Evolutionary conservation across 257 asterid species (phyloP).

Genomic region (Osmanthus fragrans): DNA sequence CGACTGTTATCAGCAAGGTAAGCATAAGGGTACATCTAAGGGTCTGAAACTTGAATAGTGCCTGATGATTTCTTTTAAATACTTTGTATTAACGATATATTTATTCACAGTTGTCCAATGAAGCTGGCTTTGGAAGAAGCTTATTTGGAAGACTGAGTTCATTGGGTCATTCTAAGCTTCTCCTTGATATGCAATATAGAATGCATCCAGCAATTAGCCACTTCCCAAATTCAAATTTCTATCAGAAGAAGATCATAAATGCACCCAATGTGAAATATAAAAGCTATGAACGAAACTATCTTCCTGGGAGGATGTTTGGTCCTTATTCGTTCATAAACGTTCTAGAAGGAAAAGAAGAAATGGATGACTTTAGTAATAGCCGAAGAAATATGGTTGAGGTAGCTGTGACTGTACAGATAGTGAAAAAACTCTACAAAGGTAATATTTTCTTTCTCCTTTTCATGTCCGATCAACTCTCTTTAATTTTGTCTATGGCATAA

Average conservation of each 20-base stretch:
- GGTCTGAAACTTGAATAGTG: not conserved
- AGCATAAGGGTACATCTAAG: not conserved
- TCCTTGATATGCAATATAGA: slow-evolving; percentile 54
- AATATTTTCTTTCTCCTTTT: not conserved
- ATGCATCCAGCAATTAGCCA: slow-evolving; percentile 62
- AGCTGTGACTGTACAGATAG: slow-evolving; percentile 47
- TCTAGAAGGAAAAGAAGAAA: slow-evolving; percentile 48
- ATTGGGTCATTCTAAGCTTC: slow-evolving; percentile 49
- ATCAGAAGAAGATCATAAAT: slow-evolving; percentile 40
- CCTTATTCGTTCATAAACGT: slow-evolving; percentile 65
- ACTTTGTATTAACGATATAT: not conserved
- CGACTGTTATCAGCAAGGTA: slow-evolving; percentile 55
- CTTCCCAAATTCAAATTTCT: slow-evolving; percentile 58
- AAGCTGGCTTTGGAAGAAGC: slow-evolving; percentile 64
- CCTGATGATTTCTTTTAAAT: not conserved
- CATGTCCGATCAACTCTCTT: not conserved
- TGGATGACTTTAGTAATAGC: slow-evolving; percentile 47
- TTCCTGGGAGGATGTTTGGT: slow-evolving; percentile 52
- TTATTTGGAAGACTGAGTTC: slow-evolving; percentile 58
- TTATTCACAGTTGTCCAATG: slow-evolving; percentile 36
- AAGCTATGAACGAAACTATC: slow-evolving; percentile 37
- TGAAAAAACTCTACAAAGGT: slow-evolving; percentile 58
- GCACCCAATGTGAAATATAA: slow-evolving; percentile 39
- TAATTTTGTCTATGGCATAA: not conserved
- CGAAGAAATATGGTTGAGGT: slow-evolving; percentile 66